These are phyloP conservation scores for Nakazawaea populi DNA, from an alignment of 805 yeast genomes.

Conservation along the genomic window DNA sequence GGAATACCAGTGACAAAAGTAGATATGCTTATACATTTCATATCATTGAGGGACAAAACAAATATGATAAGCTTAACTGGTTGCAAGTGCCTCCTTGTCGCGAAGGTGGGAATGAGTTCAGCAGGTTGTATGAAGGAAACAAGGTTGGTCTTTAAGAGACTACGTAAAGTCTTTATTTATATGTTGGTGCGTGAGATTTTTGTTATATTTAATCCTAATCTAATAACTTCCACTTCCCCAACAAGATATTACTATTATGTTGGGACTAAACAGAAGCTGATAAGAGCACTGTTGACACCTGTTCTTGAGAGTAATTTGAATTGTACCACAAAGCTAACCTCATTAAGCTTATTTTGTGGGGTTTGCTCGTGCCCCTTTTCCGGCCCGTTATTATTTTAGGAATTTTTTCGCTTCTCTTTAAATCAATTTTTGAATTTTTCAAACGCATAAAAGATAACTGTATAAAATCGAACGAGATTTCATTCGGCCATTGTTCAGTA, in stretches of 20 bases:
- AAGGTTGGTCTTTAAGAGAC: conserved; percentile 7
- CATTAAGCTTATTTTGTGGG: background rate
- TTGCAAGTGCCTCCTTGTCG: conserved; percentile 62
- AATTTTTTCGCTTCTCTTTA: no score
- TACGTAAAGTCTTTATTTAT: no score
- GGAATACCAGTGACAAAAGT: conserved; percentile 47
- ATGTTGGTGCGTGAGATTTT: no score
- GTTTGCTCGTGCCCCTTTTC: background rate
- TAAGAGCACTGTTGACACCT: no score
- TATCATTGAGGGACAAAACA: conserved; percentile 58
- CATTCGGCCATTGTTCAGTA: no score
- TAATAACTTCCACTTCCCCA: no score
- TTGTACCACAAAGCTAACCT: background rate
- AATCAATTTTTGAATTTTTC: background rate
- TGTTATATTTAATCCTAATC: no score
- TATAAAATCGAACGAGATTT: background rate
- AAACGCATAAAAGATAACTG: background rate
- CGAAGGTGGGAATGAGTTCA: conserved; percentile 56
- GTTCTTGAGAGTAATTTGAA: background rate
- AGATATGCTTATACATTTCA: conserved; percentile 80
- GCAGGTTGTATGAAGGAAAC: conserved; percentile 8
- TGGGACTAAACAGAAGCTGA: no score
- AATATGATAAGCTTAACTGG: conserved; percentile 68
- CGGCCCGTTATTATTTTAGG: background rate
- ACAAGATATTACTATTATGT: no score